These are phyloP conservation scores for Borovskyia barvae DNA, from an alignment of 208 protist genomes.

Conservation along the genomic window DNA sequence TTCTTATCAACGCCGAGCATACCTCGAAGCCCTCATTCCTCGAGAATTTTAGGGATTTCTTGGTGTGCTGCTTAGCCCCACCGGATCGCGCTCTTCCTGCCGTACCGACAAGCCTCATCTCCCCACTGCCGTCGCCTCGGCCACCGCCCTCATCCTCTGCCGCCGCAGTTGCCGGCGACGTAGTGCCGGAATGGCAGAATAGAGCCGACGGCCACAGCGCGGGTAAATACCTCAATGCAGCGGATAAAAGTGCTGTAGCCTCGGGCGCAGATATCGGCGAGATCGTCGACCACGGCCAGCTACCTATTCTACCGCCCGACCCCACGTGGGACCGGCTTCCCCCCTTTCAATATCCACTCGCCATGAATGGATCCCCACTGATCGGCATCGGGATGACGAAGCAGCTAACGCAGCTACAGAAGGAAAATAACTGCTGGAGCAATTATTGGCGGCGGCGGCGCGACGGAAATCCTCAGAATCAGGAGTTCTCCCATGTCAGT, in stretches of 20 bases:
- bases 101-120: too few species aligned
- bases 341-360: constrained; percentile 29
- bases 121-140: background rate
- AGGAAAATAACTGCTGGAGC: constrained; percentile 19
- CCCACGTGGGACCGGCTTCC: constrained; percentile 12
- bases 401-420: constrained; percentile 16
- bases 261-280: background rate
- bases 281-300: background rate
- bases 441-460: constrained; percentile 50
- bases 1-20: constrained; percentile 73
- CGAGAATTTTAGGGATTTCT: constrained; percentile 50
- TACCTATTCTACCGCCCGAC: constrained; percentile 5
- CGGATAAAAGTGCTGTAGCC: background rate
- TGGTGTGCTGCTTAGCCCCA: constrained; percentile 15
- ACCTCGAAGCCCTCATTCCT: constrained; percentile 60
- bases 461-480: background rate
- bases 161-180: background rate
- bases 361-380: constrained; percentile 32
- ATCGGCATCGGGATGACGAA: constrained; percentile 11
- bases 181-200: background rate
- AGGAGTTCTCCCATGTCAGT: constrained; percentile 28
- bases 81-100: too few species aligned
- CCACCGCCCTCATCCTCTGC: background rate
- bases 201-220: background rate
- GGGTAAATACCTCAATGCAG: constrained; percentile 12